A percentile compares a stretch with the other conserved stretches of the same genome.
Conservation (phyloP, 2,329 filamentous ascomycete genomes). For the Pezizomycotina sp. region DNA sequence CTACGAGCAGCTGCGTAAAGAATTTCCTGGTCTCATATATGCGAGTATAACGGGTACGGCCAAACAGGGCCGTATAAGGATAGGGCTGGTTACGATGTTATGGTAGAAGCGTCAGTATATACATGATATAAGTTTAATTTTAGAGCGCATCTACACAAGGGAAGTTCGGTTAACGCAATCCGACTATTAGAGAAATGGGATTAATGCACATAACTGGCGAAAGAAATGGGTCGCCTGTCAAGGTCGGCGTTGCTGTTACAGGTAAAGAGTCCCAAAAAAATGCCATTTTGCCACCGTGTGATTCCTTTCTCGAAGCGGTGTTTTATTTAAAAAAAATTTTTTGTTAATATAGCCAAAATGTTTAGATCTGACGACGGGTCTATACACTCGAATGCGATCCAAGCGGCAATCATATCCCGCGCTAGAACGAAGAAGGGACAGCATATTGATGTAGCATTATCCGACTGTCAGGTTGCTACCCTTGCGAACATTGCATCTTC, state of each 20-base stretch:
- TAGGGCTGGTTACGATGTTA: slow-evolving; percentile 91
- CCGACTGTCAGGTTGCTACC: slow-evolving; percentile 88
- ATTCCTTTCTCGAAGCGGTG: not conserved
- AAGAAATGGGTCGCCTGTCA: slow-evolving; percentile 77
- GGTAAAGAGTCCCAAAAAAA: too few species aligned
- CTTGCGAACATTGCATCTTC: slow-evolving; percentile 92
- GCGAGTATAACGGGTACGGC: slow-evolving; percentile 90
- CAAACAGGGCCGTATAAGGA: slow-evolving; percentile 81
- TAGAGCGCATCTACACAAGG: too few species aligned
- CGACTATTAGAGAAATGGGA: slow-evolving; percentile 57
- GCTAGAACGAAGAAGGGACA: slow-evolving; percentile 64
- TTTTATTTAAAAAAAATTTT: not conserved
- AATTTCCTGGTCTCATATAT: slow-evolving; percentile 81
- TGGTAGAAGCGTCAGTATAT: slow-evolving; percentile 63
- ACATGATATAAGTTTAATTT: too few species aligned
- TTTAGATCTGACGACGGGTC: slow-evolving; percentile 68
- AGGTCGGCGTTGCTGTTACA: slow-evolving; percentile 92
- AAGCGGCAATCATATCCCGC: slow-evolving; percentile 74
- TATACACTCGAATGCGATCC: slow-evolving; percentile 94
- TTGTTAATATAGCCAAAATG: not conserved
- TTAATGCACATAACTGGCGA: slow-evolving; percentile 95
- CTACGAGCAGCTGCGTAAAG: slow-evolving; percentile 58
- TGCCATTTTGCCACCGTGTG: not conserved
- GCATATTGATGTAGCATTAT: slow-evolving; percentile 79
- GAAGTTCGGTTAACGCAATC: too few species aligned